Evolutionary conservation across 2,329 filamentous ascomycete species (phyloP).

Genomic region (Ceratocystis destructans): DNA sequence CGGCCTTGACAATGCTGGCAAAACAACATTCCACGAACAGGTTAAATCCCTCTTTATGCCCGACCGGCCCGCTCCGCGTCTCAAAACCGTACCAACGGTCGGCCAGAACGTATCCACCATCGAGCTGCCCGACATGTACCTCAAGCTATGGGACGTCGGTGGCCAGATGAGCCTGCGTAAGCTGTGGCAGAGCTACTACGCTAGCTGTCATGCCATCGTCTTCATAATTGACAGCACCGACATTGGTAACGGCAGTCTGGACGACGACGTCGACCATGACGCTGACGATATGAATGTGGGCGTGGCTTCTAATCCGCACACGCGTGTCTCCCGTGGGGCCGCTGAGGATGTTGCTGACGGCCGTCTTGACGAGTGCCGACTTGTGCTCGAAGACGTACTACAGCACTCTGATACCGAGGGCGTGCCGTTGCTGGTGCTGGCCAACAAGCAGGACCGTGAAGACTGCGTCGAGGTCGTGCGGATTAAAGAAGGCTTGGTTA

Average conservation of each 20-base stretch:
- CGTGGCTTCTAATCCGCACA: conserved; percentile 14
- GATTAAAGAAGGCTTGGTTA: conserved; percentile 92
- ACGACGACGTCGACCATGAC: conserved; percentile 21
- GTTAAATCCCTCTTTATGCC: conserved; percentile 77
- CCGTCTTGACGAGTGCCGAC: conserved; percentile 72
- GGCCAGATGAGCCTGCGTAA: conserved; percentile 79
- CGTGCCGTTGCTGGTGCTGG: conserved; percentile 79
- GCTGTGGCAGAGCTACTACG: conserved; percentile 94
- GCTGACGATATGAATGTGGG: no score
- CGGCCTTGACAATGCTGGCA: conserved; percentile 94
- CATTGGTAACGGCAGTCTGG: conserved; percentile 67
- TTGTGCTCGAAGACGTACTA: conserved; percentile 81
- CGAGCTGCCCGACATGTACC: conserved; percentile 81
- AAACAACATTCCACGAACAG: conserved; percentile 94
- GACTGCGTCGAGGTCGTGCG: conserved; percentile 94
- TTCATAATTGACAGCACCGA: conserved; percentile 96
- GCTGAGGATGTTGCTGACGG: conserved; percentile 33
- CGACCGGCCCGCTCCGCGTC: conserved; percentile 47
- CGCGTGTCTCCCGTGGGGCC: conserved; percentile 1
- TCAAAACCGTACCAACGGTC: conserved; percentile 87
- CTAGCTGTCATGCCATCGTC: conserved; percentile 86
- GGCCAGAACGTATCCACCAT: conserved; percentile 94
- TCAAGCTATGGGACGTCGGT: conserved; percentile 97
- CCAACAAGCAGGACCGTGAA: conserved; percentile 95
- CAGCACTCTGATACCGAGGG: conserved; percentile 78